These are phyloP conservation scores for Adansonia rubrostipa DNA, from an alignment of 441 rosid species.

Conservation along the genomic window DNA sequence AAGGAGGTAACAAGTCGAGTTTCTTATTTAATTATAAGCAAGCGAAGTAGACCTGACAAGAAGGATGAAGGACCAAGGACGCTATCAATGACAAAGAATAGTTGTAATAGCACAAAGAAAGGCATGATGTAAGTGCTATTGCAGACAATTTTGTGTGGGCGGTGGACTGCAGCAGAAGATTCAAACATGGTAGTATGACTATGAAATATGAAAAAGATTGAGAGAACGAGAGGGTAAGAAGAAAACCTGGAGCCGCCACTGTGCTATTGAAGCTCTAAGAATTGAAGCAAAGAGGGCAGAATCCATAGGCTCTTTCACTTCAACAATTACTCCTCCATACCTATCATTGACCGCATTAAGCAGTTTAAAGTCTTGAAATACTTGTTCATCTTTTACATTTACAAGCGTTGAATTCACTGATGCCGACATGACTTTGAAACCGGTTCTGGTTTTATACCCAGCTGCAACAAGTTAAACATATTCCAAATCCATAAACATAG, in stretches of 20 bases:
- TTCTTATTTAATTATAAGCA: neutral
- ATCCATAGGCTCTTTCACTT: slow-evolving; percentile 60
- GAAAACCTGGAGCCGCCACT: slow-evolving; percentile 76
- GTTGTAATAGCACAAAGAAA: neutral
- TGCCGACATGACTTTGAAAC: slow-evolving; percentile 43
- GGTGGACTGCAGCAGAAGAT: neutral
- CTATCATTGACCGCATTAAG: slow-evolving; percentile 57
- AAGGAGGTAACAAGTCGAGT: neutral
- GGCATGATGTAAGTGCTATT: neutral
- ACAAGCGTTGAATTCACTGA: slow-evolving; percentile 24
- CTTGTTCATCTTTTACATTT: slow-evolving; percentile 26
- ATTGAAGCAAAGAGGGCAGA: slow-evolving; percentile 51
- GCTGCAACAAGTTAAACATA: slow-evolving; percentile 7
- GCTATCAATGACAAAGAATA: neutral
- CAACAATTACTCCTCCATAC: slow-evolving; percentile 76
- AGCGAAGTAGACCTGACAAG: neutral
- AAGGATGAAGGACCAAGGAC: neutral
- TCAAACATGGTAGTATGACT: neutral
- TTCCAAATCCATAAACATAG: neutral
- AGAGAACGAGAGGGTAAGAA: neutral
- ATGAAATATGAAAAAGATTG: neutral
- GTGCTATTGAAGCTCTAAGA: slow-evolving; percentile 62
- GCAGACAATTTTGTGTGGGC: neutral
- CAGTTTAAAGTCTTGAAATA: slow-evolving; percentile 34
- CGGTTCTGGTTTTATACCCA: slow-evolving; percentile 14